phyloP scores from a whole-genome alignment of 306 rosid genomes.

The Rosa chinensis region DNA sequence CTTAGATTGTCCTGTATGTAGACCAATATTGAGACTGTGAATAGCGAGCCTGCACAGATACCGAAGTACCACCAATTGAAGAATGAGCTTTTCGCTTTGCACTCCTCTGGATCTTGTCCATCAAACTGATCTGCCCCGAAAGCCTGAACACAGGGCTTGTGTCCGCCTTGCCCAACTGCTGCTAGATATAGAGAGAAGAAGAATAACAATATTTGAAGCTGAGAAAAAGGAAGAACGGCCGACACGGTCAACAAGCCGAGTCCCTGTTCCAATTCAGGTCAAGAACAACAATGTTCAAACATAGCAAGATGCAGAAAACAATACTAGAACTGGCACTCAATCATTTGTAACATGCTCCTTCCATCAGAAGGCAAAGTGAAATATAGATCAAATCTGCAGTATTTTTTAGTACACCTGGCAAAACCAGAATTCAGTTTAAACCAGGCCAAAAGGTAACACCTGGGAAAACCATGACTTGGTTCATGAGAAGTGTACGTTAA shows the following conservation, averaged over 20 bases:
- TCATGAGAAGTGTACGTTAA: not conserved
- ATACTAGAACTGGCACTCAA: not conserved
- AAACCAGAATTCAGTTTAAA: not conserved
- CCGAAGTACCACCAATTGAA: constrained; percentile 88
- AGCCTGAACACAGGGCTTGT: constrained; percentile 87
- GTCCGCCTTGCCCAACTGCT: constrained; percentile 69
- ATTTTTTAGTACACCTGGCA: too few species aligned
- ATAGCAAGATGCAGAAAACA: not conserved
- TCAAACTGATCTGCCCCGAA: constrained; percentile 87
- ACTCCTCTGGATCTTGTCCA: constrained; percentile 53
- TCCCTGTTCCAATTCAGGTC: constrained; percentile 40
- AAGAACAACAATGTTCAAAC: not conserved
- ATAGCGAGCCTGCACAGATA: constrained; percentile 33
- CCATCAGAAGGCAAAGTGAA: not conserved
- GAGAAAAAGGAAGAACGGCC: constrained; percentile 41
- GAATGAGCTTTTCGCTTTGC: constrained; percentile 71
- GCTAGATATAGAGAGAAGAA: constrained; percentile 61
- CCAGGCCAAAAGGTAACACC: not conserved
- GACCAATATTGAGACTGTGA: constrained; percentile 33
- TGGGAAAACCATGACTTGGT: not conserved
- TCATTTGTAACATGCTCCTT: not conserved
- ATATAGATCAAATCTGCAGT: not conserved
- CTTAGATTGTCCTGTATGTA: constrained; percentile 50
- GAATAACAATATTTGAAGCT: constrained; percentile 47
- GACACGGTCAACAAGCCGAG: constrained; percentile 63